These are phyloP conservation scores for Pichia rugopelliculosa DNA, from an alignment of 805 yeast species.

Conservation along the genomic window DNA sequence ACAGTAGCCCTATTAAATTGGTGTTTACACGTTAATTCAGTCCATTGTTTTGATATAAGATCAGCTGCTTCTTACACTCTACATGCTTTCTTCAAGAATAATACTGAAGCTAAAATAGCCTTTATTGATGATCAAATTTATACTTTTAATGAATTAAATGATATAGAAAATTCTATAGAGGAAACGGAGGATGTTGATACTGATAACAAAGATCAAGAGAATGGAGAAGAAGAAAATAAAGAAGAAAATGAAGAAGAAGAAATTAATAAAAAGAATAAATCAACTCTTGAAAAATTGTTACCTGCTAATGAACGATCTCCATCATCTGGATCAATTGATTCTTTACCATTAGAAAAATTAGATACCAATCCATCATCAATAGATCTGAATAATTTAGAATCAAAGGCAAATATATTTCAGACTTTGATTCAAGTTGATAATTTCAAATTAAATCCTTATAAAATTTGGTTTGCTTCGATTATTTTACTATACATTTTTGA, in stretches of 20 bases:
- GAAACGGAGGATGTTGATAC: not conserved
- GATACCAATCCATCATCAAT: conserved; percentile 6
- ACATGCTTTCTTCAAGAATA: conserved; percentile 60
- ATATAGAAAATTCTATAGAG: conserved; percentile 12
- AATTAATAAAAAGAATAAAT: not conserved
- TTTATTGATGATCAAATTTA: conserved; percentile 64
- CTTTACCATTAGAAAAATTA: not conserved
- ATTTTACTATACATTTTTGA: conserved; percentile 57
- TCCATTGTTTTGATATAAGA: conserved; percentile 77
- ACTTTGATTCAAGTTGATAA: conserved; percentile 73
- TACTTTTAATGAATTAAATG: conserved; percentile 29
- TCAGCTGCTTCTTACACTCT: conserved; percentile 62
- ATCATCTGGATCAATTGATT: not conserved
- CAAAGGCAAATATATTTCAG: conserved; percentile 58
- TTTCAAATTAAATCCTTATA: conserved; percentile 73
- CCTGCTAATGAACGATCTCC: not conserved
- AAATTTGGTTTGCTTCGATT: conserved; percentile 74
- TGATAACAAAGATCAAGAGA: not conserved
- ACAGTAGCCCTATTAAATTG: conserved; percentile 71
- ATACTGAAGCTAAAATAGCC: conserved; percentile 49
- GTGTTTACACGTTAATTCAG: conserved; percentile 72
- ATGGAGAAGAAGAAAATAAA: not conserved
- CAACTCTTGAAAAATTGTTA: not conserved
- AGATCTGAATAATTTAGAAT: conserved; percentile 19
- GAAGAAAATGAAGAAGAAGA: not conserved